These are phyloP conservation scores for Venturia pyrina DNA, from an alignment of 2,329 filamentous ascomycete species.

Conservation along the genomic window DNA sequence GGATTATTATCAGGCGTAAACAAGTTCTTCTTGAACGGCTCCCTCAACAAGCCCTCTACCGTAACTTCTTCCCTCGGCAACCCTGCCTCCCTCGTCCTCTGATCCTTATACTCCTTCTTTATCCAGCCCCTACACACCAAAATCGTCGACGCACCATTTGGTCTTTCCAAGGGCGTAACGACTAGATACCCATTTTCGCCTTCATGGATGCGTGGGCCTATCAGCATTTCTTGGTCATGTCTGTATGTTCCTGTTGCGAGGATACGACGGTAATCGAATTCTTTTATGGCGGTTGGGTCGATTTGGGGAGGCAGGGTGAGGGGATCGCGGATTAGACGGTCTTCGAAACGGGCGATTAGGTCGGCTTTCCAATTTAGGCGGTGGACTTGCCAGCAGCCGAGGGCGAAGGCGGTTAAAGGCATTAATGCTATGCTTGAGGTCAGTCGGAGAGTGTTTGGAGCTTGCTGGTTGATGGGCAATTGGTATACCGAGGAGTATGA, in stretches of 20 bases:
- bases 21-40: constrained; percentile 95
- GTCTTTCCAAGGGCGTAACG: constrained; percentile 76
- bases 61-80: constrained; percentile 62
- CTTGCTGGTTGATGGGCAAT: background rate
- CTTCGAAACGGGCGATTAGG: constrained; percentile 81
- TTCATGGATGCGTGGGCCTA: constrained; percentile 81
- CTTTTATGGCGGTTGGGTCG: constrained; percentile 68
- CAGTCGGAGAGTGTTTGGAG: background rate
- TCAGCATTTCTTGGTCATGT: constrained; percentile 93
- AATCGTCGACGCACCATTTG: constrained; percentile 45
- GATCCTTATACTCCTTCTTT: constrained; percentile 58
- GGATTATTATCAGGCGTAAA: constrained; percentile 90
- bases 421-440: constrained; percentile 54
- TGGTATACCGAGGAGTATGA: constrained; percentile 60
- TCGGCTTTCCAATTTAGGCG: constrained; percentile 91
- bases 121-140: constrained; percentile 92
- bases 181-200: constrained; percentile 87
- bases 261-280: constrained; percentile 88
- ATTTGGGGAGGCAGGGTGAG: constrained; percentile 76
- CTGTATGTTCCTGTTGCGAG: constrained; percentile 61
- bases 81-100: constrained; percentile 48
- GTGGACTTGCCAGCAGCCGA: constrained; percentile 93
- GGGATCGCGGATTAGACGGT: constrained; percentile 76
- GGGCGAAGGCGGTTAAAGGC: constrained; percentile 76
- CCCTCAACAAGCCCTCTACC: constrained; percentile 73